Percentiles rank a stretch among this genome's conserved stretches.
phyloP scores from a whole-genome alignment of 2,329 filamentous ascomycete species.

The Cercospora sp. region DNA sequence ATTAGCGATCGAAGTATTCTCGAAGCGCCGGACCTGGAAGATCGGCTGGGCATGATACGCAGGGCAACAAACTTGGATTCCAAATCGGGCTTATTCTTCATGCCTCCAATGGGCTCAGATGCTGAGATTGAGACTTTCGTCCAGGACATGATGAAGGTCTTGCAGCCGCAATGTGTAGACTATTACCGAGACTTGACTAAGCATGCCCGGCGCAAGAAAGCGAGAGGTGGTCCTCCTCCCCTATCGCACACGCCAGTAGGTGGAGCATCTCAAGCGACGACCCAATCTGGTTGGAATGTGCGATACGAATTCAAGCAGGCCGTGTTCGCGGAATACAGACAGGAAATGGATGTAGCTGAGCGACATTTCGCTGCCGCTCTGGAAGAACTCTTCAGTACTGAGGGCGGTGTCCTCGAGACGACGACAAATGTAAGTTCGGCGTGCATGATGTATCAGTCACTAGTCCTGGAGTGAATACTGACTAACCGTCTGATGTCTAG shows the following conservation, averaged over 20 bases:
- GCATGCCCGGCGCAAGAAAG: constrained; percentile 83
- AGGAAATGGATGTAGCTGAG: constrained; percentile 85
- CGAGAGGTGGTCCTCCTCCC: constrained; percentile 72
- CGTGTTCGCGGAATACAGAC: constrained; percentile 86
- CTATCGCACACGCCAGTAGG: constrained; percentile 79
- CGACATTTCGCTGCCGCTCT: constrained; percentile 87
- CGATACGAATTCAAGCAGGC: constrained; percentile 94
- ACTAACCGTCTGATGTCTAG: neutral
- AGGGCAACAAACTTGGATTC: constrained; percentile 76
- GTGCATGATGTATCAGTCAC: neutral
- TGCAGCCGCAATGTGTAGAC: constrained; percentile 76
- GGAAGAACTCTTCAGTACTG: constrained; percentile 75
- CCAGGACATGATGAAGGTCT: constrained; percentile 67
- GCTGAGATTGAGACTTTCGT: constrained; percentile 73
- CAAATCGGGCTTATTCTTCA: constrained; percentile 77
- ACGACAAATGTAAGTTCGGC: constrained; percentile 61
- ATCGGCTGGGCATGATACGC: constrained; percentile 77
- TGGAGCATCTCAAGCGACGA: constrained; percentile 82
- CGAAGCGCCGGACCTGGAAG: constrained; percentile 62
- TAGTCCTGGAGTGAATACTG: neutral
- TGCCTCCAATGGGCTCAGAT: constrained; percentile 70
- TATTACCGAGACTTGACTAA: constrained; percentile 95
- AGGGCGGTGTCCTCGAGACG: constrained; percentile 72
- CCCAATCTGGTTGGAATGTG: constrained; percentile 84
- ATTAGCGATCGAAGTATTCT: constrained; percentile 68